Conservation (phyloP, 2,329 filamentous ascomycete species). For the Trichoderma endophyticum region DNA sequence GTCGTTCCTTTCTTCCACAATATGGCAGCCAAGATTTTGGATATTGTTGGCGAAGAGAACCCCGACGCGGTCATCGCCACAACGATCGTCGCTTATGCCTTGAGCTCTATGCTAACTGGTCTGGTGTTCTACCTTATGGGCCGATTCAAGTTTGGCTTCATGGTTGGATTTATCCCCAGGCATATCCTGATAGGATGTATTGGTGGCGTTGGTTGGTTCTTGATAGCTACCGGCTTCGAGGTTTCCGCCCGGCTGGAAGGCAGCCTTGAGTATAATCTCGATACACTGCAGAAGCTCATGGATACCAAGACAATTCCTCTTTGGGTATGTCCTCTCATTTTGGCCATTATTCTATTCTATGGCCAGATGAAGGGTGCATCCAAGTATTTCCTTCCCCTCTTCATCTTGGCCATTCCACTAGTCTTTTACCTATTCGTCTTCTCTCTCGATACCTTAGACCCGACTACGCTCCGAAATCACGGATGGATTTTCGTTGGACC, state of each 20-base stretch:
- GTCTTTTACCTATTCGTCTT: constrained; percentile 77
- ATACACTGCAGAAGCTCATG: constrained; percentile 72
- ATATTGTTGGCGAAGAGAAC: constrained; percentile 72
- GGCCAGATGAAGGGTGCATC: constrained; percentile 73
- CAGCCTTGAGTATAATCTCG: constrained; percentile 75
- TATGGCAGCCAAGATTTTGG: constrained; percentile 88
- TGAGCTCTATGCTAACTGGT: constrained; percentile 89
- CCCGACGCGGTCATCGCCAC: constrained; percentile 87
- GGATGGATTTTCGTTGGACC: constrained; percentile 95
- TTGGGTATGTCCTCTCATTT: constrained; percentile 75
- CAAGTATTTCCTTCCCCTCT: constrained; percentile 81
- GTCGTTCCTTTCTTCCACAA: constrained; percentile 99
- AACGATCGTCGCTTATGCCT: constrained; percentile 84
- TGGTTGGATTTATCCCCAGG: constrained; percentile 94
- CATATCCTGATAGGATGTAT: constrained; percentile 97
- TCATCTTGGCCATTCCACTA: constrained; percentile 75
- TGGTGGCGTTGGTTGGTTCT: constrained; percentile 92
- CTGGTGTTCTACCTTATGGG: constrained; percentile 90
- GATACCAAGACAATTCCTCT: constrained; percentile 70
- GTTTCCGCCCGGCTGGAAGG: constrained; percentile 87
- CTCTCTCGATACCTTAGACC: constrained; percentile 63
- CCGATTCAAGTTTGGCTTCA: constrained; percentile 78
- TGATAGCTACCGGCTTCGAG: constrained; percentile 87
- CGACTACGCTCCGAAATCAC: constrained; percentile 62
- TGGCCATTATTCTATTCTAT: constrained; percentile 74